Evolutionary conservation across 805 yeast genomes (phyloP), one percentile per base, ranked within the genome.

Genomic region (Vanderwaltozyma yarrowii): DNA sequence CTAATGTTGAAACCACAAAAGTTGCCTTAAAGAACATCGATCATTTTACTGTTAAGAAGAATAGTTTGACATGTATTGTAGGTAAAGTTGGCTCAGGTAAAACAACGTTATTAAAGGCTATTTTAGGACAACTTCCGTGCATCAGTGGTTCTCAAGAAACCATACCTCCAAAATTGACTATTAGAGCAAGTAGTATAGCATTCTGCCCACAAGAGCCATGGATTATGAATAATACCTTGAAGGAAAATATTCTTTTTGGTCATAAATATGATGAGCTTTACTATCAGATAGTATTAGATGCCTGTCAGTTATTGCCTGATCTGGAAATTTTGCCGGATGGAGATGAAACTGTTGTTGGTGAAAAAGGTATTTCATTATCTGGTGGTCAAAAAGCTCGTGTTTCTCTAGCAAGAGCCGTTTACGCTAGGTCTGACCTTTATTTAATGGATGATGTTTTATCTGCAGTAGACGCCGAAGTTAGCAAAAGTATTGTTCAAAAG

Each of bases 391-490:
- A 73, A 51, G 80, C 80, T 0, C 58, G 87, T 54, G 59, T 79
- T 21, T 69, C 78, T 12, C 60, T 79, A 31, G 86, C 86, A 0
- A 69, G 87, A 49, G 83, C 85, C 0, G 79, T 79, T 4, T 79
- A 79, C 51, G 60, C 82, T 0, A 61, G 76, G 38, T 67, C 72
- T 2, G 82, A 78, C 55, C 63, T 78, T 6, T 71, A 73, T 41
- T 52, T 79, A 29, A 46, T 79, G 38, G 87, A 79, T 60, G 87
- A 79, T 52, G 67, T 79, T 19, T 61, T 79, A 40, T 71, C 80
- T 45, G 86, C 86, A 2, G 87, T 79, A 15, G 87, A 79, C 61
- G 76, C 82, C 2, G 78, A 78, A 51, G 87, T 79, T 35, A 76
- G 80, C 32, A 70, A 65, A 43, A 70, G 67, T 37, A 70, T 76